Evolutionary conservation across 2,329 filamentous ascomycete genomes (phyloP), one percentile per base, ranked within the genome.

Genomic region (Paecilomyces variotii): DNA sequence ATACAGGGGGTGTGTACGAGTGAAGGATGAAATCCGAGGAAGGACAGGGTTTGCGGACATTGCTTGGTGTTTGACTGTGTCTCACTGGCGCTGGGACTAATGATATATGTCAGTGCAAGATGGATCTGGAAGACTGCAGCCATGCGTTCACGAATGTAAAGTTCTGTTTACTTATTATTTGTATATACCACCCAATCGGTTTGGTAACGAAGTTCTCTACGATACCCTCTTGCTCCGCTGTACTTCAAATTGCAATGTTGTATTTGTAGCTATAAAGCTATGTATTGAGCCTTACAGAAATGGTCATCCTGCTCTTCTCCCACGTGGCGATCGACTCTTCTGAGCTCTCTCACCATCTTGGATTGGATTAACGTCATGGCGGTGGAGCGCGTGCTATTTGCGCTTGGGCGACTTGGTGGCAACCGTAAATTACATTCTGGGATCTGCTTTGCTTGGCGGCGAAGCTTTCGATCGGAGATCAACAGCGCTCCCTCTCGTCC

Each of bases 191-290:
- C 64, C 64, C 57, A 61, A 66, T 67, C 68, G 67, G 68, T 68
- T 68, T 70, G 66, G 63, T 67, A 71, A 72, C 70, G 68, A 71
- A 70, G 68, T 72, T 72, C 68, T 70, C 68, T 72, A 70, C 64
- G 68, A 72, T 73, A 72, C 69, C 66, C 68, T 59, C 49, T 24
- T 45, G 14, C 19, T 32, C 30, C 12, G 5, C 30, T 53, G 24
- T 39, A 25, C 19, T 53, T 53, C 19, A 19, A 19, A 19, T 19
- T 19, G 19, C 1, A 19, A 19, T 19, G 5, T 54, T 53, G 24
- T 39, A 25, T 24, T 53, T 53, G 28, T 32, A 28, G 39, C 51
- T 49, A 27, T 25, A 25, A 6, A 24, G 14, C 24, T 3, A 26
- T 27, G 3, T 2, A 32, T 19, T 25, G 3, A 11, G 19, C 3